Base-by-base conservation (phyloP, 805 yeast species). In the Schizosaccharomyces pombe region DNA sequence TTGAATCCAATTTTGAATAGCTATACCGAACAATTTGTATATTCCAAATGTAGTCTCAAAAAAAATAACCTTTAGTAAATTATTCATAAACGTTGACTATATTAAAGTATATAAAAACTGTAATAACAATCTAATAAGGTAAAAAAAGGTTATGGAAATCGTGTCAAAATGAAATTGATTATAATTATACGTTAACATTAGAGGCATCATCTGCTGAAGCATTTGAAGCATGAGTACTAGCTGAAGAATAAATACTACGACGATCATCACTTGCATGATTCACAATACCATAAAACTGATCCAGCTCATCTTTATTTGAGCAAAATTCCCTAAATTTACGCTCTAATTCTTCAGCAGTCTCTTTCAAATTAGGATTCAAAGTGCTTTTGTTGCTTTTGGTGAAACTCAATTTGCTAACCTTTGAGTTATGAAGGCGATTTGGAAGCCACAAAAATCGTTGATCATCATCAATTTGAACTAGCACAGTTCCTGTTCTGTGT, bases 401-500 rank as follows among this genome's bases (percentile, higher is more conserved):
- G 22, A 37, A 37, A 24, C 22, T 37, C 26, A 24, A 22, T 43
- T 43, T 43, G 14, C 30, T 8, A 2, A 19, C 49, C 30, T 43
- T 43, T 2, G 54, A 52, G 16, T 32, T 34, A 22, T 33, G 47
- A 1, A 52, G 40, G 16, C 47, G 43, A 22, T 52, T 52, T 14
- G 54, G 31, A 2, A 52, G 28, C 54, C 54, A 52, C 11, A 31
- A 28, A 16, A 52, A 33, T n/a, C 16, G 47, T 5, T 26, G 43
- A 12, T 52, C 47, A 14, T 37, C 47, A 26, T 52, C 54, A 29
- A 89, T 71, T 65, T 89, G 96, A 1, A 91, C 94, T 55, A 91
- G 77, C 61, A 87, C 85, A 0, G 84, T 79, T 1, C 99, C 99
- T 0, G 94, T 78, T 56, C 72, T 74, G 64, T 91, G 98, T 53